Evolutionary conservation across 495 filamentous ascomycete species (phyloP).

Genomic region (Evernia prunastri): DNA sequence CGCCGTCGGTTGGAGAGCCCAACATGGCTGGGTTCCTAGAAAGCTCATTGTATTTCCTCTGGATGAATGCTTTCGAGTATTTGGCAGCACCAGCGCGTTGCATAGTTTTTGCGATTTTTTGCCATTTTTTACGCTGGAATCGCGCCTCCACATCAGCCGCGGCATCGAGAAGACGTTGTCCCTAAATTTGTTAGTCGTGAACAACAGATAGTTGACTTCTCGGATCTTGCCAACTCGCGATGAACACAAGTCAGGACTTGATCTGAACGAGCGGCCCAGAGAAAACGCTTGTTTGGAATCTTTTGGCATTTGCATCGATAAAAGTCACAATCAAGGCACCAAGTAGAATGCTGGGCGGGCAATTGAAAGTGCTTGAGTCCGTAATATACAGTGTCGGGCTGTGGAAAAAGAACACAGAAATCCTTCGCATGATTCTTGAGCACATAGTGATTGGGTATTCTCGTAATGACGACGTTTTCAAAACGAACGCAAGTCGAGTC

Average conservation of each 20-base stretch:
- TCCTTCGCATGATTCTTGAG: no score
- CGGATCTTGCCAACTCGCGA: neutral
- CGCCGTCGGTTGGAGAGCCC: neutral
- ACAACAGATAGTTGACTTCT: neutral
- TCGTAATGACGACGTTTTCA: neutral
- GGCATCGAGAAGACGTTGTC: slow-evolving; percentile 1
- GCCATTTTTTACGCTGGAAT: neutral
- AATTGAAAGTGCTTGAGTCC: neutral
- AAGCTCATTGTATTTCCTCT: neutral
- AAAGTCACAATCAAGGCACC: neutral
- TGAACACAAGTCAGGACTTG: neutral
- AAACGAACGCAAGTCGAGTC: no score
- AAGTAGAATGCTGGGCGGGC: neutral
- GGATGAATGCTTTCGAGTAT: neutral
- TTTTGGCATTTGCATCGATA: neutral
- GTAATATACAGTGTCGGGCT: no score
- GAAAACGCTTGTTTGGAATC: no score
- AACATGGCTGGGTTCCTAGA: neutral
- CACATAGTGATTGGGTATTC: no score
- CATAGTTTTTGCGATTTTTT: neutral
- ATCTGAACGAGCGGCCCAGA: no score
- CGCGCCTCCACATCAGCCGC: neutral
- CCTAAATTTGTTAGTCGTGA: neutral
- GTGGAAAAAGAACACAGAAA: no score
- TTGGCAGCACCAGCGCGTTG: neutral